phyloP scores from a whole-genome alignment of 2,329 filamentous ascomycete genomes.

The Pseudomassariella vexata region DNA sequence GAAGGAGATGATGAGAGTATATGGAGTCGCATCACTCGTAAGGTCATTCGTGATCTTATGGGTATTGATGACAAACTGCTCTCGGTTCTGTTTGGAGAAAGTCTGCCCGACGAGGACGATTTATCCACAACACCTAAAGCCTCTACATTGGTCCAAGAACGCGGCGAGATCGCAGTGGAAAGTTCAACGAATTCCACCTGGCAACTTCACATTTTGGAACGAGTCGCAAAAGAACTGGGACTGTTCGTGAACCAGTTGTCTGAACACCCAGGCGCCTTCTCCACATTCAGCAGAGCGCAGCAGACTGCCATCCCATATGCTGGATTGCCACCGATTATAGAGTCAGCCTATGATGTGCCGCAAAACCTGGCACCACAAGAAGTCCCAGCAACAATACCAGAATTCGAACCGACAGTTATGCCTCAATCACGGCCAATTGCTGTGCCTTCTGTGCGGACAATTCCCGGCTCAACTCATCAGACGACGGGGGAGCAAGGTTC shows the following conservation, averaged over 20 bases:
- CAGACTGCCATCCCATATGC: conserved; percentile 68
- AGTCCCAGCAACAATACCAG: conserved; percentile 38
- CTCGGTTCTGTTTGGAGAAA: conserved; percentile 81
- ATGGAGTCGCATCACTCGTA: conserved; percentile 76
- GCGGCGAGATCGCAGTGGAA: too few relatives aligned
- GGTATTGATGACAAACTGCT: conserved; percentile 84
- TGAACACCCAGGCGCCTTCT: conserved; percentile 84
- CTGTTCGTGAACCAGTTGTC: conserved; percentile 77
- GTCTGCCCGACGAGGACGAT: conserved; percentile 50
- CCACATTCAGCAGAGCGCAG: conserved; percentile 65
- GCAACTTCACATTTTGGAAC: conserved; percentile 75
- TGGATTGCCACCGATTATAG: conserved; percentile 63
- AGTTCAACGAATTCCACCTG: conserved; percentile 39
- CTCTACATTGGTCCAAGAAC: conserved; percentile 25
- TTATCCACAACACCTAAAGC: conserved; percentile 42
- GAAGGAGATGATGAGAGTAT: conserved; percentile 57
- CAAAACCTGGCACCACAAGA: conserved; percentile 37
- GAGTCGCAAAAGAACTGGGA: conserved; percentile 82
- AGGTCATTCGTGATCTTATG: conserved; percentile 82
- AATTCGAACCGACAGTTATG: conserved; percentile 45
- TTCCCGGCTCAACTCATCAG: conserved; percentile 9
- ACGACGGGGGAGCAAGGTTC: conserved; percentile 11
- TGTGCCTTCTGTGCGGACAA: conserved; percentile 4
- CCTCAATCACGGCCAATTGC: conserved; percentile 19
- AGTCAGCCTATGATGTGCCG: conserved; percentile 32